Base-by-base conservation (phyloP, 2,329 filamentous ascomycete genomes). In the Fusarium nurragi region DNA sequence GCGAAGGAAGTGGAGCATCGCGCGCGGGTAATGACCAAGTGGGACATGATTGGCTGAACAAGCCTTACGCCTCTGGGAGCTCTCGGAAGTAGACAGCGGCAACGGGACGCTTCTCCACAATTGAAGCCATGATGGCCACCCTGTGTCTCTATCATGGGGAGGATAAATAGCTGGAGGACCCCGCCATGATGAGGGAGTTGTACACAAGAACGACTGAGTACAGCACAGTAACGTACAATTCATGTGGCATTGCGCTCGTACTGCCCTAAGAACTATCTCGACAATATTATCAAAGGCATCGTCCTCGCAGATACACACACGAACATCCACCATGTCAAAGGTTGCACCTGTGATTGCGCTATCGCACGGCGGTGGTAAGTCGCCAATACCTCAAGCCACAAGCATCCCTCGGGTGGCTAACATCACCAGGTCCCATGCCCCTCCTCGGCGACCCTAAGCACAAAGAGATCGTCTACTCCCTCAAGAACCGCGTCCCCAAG, bases 381-480 rank as follows among this genome's bases (percentile, higher is more conserved):
- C 28, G 18, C 4, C n/a, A 23, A 19, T 6, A 14, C 14, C n/a
- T n/a, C 26, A 25, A 28, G 26, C 16, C 37, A 23, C 16, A 4
- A 30, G n/a, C 13, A 22, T 2, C 13, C 23, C 21, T 7, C 22
- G 23, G 19, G 19, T 13, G 26, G 19, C 36, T 63, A 12, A 57
- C 34, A 37, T 30, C 3, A 7, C 11, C 39, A 80, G 82, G 86
- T 2, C 86, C 86, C 4, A 78, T 88, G 79, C 86, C 86, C 5
- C 54, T 88, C 18, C 77, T 89, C 7, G 81, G 81, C 58, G 86
- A 88, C 70, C 83, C 84, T 0, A 70, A 63, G 8, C 85, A 88
- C 70, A 77, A 77, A 18, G 71, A 75, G 36, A 83, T 88, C 64
- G 80, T 80, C 32, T 74, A 78, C 45, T 87, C 84, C 1, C 78